phyloP scores from a whole-genome alignment of 768 basidiomycete species.

The Podaxis rugospora region DNA sequence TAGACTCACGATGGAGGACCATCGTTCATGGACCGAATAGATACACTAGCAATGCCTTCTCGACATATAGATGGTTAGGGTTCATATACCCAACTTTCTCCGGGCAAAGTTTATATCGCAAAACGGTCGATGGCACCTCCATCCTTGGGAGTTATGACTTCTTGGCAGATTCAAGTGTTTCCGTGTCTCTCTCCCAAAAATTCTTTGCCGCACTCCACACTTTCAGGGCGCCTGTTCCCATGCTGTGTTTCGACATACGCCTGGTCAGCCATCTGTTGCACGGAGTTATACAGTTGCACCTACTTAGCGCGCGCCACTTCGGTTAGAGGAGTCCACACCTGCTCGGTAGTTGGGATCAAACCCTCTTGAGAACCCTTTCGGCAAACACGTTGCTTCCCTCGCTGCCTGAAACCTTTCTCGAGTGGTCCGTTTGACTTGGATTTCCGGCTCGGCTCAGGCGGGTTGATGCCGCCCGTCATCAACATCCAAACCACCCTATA shows the following conservation, averaged over 20 bases:
- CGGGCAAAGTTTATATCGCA: neutral
- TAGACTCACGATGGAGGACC: no score
- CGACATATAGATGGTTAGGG: no score
- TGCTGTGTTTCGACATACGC: conserved; percentile 33
- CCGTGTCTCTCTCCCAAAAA: conserved; percentile 36
- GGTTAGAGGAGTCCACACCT: conserved; percentile 50
- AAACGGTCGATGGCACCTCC: neutral
- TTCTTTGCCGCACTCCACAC: conserved; percentile 58
- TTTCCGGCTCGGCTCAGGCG: conserved; percentile 29
- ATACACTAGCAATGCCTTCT: no score
- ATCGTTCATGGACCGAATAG: no score
- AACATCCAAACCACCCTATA: conserved; percentile 74
- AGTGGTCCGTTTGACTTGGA: conserved; percentile 12
- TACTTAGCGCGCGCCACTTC: conserved; percentile 62
- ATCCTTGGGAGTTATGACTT: neutral
- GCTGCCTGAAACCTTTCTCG: conserved; percentile 15
- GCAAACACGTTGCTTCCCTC: neutral
- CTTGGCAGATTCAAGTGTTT: neutral
- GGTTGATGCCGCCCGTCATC: conserved; percentile 48
- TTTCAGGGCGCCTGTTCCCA: conserved; percentile 72
- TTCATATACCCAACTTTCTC: no score
- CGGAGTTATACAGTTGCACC: conserved; percentile 23
- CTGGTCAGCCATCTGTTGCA: conserved; percentile 10
- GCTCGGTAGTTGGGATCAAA: conserved; percentile 16
- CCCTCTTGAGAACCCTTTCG: conserved; percentile 6